Evolutionary conservation across 169 alveolate species (phyloP), one percentile per base, ranked within the genome.

Genomic region (Pseudocohnilembus persalinus): DNA sequence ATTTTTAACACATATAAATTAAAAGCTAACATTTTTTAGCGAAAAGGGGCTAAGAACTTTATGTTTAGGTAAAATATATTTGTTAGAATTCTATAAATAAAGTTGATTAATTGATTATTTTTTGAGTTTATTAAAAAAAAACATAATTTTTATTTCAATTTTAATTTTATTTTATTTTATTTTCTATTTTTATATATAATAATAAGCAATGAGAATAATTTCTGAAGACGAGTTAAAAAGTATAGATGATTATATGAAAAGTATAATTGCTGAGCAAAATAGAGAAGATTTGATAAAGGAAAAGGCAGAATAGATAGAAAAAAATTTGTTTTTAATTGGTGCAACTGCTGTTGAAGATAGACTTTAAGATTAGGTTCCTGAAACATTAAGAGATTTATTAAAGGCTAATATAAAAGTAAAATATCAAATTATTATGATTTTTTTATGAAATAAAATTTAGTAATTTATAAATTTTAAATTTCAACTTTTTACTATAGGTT

Each of bases 311-410:
- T 75, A 81, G 75, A 88, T 96, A 0, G 98, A 96, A 92, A 92
- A 88, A 63, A 91, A 94, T 87, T 90, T 94, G 49, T 49, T 73
- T 76, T 83, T 95, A 72, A 78, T 96, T 29, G 98, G 98, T 0
- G 95, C 98, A 26, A 96, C 98, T 27, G 98, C 98, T 30, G 95
- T 96, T 1, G 98, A 96, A 88, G 98, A 96, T 88, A 93, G 93
- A 84, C 88, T 96, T 29, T 94, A 96, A 90, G 96, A 94, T 81
- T 94, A 93, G 31, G 96, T 96, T 4, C 91, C 96, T 73, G 93
- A 90, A 80, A 92, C 83, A 0, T 49, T 86, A 63, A 83, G 83
- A 34, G 87, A 86, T 74, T 80, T 80, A 30, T 65, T 86, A 64
- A 86, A 86, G n/a, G 87, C 87, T 25, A 81, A 86, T 65, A 86